Evolutionary conservation across 495 filamentous ascomycete genomes (phyloP), one percentile per base, ranked within the genome.

Genomic region (Hypoxylon lienhwacheense): DNA sequence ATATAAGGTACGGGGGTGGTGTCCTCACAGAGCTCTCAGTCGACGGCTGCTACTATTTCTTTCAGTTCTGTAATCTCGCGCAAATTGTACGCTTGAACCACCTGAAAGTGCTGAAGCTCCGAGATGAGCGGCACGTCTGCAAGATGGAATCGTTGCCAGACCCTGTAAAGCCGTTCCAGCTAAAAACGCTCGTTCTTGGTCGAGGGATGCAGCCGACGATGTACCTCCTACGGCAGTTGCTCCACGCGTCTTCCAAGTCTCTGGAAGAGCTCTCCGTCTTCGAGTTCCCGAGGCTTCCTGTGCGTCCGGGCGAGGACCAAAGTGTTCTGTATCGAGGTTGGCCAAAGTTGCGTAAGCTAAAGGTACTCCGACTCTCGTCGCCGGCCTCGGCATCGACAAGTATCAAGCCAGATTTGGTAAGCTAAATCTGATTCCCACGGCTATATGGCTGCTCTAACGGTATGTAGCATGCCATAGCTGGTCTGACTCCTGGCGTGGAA

Each of bases 201-300:
- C 32, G 33, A 11, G 39, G 49, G 8, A 11, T 51, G 17, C 26
- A 15, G 3, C 22, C 37, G 3, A 2, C 14, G 7, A 5, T 12
- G 5, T 7, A 15, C 3, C 29, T 58, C 42, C 36, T 61, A 4
- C 22, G 24, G 5, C 37, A 48, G 12, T 17, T 66, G 32, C n/a
- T 61, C n/a, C 8, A 12, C 1, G 35, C 56, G 10, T 66, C 45
- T 7, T 35, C 35, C 1, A 29, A 22, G 1, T 52, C 64, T 0
- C 50, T 66, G 5, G 40, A 56, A 28, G 64, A 66, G 29, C 46
- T 66, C 4, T 61, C 61, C 0, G 17, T 64, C 10, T 48, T 61
- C 16, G 45, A 55, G 2, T 25, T 64, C 10, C 55, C 41, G 29
- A 21, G 5, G 22, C 26, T 2, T 11, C 1, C 20, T 1, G 5